A percentile compares a stretch with the other conserved stretches of the same genome.
phyloP scores from a whole-genome alignment of 805 yeast genomes.

The Yarrowia deformans region DNA sequence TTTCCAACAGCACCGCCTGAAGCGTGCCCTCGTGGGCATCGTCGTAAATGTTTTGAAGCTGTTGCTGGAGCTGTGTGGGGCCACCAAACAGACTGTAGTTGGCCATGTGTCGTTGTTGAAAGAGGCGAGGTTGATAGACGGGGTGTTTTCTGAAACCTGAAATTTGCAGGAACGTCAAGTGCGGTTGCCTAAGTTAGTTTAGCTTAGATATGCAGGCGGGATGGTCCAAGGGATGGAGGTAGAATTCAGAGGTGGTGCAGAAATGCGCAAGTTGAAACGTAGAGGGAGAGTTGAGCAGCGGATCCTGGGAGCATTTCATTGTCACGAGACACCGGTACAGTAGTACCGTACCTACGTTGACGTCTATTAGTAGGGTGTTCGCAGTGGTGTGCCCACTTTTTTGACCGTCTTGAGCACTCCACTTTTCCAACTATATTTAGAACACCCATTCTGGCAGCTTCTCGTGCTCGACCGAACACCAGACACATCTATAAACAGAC shows the following conservation, averaged over 20 bases:
- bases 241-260: constrained; percentile 12
- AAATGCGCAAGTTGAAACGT: constrained; percentile 17
- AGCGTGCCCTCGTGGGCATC: constrained; percentile 54
- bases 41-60: constrained; percentile 52
- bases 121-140: background rate
- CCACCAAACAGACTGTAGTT: constrained; percentile 39
- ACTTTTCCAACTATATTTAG: constrained; percentile 16
- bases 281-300: background rate
- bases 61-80: constrained; percentile 40
- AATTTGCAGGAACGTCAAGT: constrained; percentile 30
- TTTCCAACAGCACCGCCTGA: constrained; percentile 52
- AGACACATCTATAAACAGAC: background rate
- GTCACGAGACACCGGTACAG: background rate
- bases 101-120: constrained; percentile 23
- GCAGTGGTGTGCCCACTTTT: background rate
- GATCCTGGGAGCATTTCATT: background rate
- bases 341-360: no score
- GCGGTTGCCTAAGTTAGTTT: constrained; percentile 33
- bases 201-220: constrained; percentile 35
- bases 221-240: constrained; percentile 37
- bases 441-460: background rate
- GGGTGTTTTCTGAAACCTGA: background rate
- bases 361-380: no score
- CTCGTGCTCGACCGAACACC: background rate
- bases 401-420: background rate